Base-by-base conservation (phyloP, 441 rosid species). In the Pelargonium australe region DNA sequence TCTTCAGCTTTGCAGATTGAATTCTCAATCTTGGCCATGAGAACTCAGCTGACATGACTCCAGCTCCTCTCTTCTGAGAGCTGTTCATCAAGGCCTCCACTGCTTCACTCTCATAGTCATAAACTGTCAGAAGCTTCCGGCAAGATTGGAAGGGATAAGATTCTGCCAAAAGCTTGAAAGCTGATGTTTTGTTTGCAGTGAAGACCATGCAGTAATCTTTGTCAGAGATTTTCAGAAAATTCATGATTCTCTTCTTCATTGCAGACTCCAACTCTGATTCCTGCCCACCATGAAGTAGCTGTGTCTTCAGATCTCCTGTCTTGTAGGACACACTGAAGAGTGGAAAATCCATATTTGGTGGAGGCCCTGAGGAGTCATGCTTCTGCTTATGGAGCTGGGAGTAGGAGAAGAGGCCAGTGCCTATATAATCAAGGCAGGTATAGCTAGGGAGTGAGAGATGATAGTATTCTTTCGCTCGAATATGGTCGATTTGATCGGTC, bases 341-440 rank as follows among this genome's bases (percentile, higher is more conserved):
- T 16, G 97, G 95, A 78, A 86, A 80, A 67, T 82, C 84, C 20
- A 81, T 74, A 63, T 47, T 72, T 17, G 0, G 76, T 14, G 77
- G 68, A 19, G 84, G 67, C 34, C 70, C 19, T 79, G 84, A 70
- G 34, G 80, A 73, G 57, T 84, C 90, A 19, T 72, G 85, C 61
- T 55, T 20, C 20, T 55, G 64, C 57, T 76, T 78, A 45, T 80
- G 87, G 31, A 85, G 70, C 78, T 93, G 98, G 37, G 94, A 75
- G 77, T 84, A 79, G 57, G 96, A 90, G 80, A 87, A 91, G 13
- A 93, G 86, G 67, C 98, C 98, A 11, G 84, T 82, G 41, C 98
- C 98, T 0, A 90, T 86, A 77, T 93, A 93, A 79, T 93, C 98
- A 72, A 93, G 94, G 75, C 96, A 93, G 64, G 91, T 85, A 79